phyloP scores from a whole-genome alignment of 768 basidiomycete species.

The Tricholoma hemisulphureum region DNA sequence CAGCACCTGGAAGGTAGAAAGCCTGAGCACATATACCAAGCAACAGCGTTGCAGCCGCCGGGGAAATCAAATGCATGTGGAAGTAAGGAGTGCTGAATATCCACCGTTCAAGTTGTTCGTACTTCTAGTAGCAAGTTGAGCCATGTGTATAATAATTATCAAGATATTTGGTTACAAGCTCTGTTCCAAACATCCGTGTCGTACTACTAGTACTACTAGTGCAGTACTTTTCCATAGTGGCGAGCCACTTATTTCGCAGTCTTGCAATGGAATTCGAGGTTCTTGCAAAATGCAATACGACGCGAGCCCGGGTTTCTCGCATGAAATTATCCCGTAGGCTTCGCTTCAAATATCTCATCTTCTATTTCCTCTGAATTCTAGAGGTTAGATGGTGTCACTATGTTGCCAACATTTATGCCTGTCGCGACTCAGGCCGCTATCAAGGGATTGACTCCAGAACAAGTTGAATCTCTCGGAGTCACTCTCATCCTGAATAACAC shows the following conservation, averaged over 20 bases:
- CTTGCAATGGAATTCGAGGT: conserved; percentile 77
- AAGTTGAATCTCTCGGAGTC: conserved; percentile 78
- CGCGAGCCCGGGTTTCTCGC: conserved; percentile 77
- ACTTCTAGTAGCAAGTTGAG: too few relatives aligned
- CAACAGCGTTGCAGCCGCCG: conserved; percentile 18
- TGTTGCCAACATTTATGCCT: conserved; percentile 91
- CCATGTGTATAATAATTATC: too few relatives aligned
- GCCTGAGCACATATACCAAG: conserved; percentile 40
- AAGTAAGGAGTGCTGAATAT: conserved; percentile 3
- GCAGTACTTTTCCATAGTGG: too few relatives aligned
- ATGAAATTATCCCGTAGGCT: conserved; percentile 79
- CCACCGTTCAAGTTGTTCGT: too few relatives aligned
- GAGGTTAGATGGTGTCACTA: conserved; percentile 68
- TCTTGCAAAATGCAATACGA: conserved; percentile 77
- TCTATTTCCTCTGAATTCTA: background rate
- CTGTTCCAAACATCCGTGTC: conserved; percentile 1
- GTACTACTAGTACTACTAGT: too few relatives aligned
- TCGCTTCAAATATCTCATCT: conserved; percentile 5
- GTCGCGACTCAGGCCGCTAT: conserved; percentile 91
- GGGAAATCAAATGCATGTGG: conserved; percentile 24
- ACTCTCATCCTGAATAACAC: conserved; percentile 88
- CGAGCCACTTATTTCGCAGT: conserved; percentile 12
- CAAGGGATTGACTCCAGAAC: conserved; percentile 85
- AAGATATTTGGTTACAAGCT: background rate
- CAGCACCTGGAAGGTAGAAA: conserved; percentile 92